Evolutionary conservation across 306 rosid species (phyloP).

Genomic region (Prunus padus): DNA sequence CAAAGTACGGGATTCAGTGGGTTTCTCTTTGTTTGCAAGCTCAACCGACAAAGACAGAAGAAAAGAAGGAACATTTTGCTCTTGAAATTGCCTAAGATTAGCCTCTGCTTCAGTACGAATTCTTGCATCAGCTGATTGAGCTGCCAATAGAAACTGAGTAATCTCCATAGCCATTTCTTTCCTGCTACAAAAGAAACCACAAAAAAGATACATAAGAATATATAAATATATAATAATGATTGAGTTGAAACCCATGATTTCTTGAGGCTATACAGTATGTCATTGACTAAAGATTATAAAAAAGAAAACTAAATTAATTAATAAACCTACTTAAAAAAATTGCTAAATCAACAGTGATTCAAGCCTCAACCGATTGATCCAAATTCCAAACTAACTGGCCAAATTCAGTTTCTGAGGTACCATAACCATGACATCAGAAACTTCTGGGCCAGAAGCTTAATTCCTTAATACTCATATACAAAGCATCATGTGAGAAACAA

Average conservation of each 20-base stretch:
- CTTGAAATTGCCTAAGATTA: conserved; percentile 33
- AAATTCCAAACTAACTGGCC: too few relatives aligned
- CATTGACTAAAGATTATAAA: neutral
- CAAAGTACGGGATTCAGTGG: conserved; percentile 36
- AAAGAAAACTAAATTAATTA: neutral
- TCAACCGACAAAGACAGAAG: conserved; percentile 35
- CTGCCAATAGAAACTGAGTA: conserved; percentile 36
- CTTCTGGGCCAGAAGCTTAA: too few relatives aligned
- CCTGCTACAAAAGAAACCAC: neutral
- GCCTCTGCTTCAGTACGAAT: conserved; percentile 38
- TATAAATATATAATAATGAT: neutral
- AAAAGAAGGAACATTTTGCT: conserved; percentile 36
- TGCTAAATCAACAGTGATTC: neutral
- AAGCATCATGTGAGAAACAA: too few relatives aligned
- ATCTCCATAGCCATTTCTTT: conserved; percentile 35
- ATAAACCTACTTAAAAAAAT: neutral
- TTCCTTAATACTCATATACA: too few relatives aligned
- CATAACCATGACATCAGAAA: too few relatives aligned
- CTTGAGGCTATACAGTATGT: neutral
- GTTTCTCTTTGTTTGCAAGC: conserved; percentile 35
- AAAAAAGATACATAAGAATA: neutral
- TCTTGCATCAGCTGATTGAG: conserved; percentile 39
- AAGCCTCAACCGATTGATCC: too few relatives aligned
- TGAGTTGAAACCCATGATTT: neutral
- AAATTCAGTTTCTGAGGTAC: too few relatives aligned